phyloP scores from a whole-genome alignment of 805 yeast genomes.

The Candida schatavii region DNA sequence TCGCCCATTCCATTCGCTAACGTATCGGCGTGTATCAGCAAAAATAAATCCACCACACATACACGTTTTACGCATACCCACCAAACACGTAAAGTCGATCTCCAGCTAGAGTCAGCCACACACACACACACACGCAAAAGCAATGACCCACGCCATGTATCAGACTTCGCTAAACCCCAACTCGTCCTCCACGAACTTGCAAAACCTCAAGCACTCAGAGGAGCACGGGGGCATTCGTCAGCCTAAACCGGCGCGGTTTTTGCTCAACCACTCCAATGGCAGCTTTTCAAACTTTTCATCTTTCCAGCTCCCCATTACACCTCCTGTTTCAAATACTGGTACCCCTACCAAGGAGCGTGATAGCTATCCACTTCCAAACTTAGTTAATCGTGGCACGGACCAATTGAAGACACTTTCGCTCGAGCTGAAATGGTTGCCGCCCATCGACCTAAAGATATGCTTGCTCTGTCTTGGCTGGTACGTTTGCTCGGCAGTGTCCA shows the following conservation, averaged over 20 bases:
- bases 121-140: background rate
- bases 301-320: slow-evolving; percentile 28
- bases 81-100: too few species aligned
- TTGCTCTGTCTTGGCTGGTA: slow-evolving; percentile 76
- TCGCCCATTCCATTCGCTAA: too few species aligned
- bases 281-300: slow-evolving; percentile 11
- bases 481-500: slow-evolving; percentile 71
- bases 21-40: too few species aligned
- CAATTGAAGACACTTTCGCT: slow-evolving; percentile 1
- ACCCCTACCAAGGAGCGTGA: slow-evolving; percentile 28
- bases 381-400: background rate
- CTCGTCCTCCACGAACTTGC: slow-evolving; percentile 5
- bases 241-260: slow-evolving; percentile 9
- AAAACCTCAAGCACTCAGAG: background rate
- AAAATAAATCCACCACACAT: too few species aligned
- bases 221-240: slow-evolving; percentile 12
- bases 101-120: too few species aligned
- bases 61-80: too few species aligned
- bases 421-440: slow-evolving; percentile 18
- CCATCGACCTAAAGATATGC: slow-evolving; percentile 21
- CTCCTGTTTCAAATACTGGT: slow-evolving; percentile 31
- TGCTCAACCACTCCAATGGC: slow-evolving; percentile 1
- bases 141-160: slow-evolving; percentile 5
- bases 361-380: slow-evolving; percentile 2
- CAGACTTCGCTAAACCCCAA: slow-evolving; percentile 6